These are phyloP conservation scores for Psidium guajava DNA, from an alignment of 345 rosid genomes.

Conservation along the genomic window DNA sequence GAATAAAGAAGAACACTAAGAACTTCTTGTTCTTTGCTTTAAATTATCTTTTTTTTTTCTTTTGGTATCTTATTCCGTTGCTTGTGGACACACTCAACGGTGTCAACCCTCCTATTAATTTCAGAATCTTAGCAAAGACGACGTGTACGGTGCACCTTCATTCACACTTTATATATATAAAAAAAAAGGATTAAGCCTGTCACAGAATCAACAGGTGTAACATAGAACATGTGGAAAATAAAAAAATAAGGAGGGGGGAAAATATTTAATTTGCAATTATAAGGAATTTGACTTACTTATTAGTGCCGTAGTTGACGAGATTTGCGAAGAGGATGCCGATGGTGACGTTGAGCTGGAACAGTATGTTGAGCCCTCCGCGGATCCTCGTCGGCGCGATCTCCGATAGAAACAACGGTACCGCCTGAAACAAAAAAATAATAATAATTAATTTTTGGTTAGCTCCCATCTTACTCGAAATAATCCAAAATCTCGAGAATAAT, in stretches of 20 bases:
- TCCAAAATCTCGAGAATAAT: neutral
- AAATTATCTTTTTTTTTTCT: too few species aligned
- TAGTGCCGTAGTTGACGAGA: conserved; percentile 91
- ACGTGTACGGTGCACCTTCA: neutral
- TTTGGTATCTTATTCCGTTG: too few species aligned
- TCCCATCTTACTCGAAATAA: neutral
- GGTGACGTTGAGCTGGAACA: conserved; percentile 93
- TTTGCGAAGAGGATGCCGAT: conserved; percentile 90
- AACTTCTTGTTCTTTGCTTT: too few species aligned
- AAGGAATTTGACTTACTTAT: conserved; percentile 36
- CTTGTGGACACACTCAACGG: too few species aligned
- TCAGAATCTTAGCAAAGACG: neutral
- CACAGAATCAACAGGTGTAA: neutral
- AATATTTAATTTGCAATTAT: neutral
- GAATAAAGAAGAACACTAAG: too few species aligned
- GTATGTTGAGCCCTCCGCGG: conserved; percentile 86
- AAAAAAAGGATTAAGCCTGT: neutral
- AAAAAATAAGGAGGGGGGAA: neutral
- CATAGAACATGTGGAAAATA: neutral
- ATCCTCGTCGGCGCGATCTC: conserved; percentile 97
- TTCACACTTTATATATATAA: neutral
- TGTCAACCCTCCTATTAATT: too few species aligned
- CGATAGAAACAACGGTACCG: conserved; percentile 87
- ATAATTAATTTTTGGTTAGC: too few species aligned
- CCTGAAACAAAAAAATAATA: conserved; percentile 15